Percentiles rank a stretch among this genome's conserved stretches.
Evolutionary conservation across 2,329 filamentous ascomycete genomes (phyloP).

Genomic region (Chrysoporthe cubensis): DNA sequence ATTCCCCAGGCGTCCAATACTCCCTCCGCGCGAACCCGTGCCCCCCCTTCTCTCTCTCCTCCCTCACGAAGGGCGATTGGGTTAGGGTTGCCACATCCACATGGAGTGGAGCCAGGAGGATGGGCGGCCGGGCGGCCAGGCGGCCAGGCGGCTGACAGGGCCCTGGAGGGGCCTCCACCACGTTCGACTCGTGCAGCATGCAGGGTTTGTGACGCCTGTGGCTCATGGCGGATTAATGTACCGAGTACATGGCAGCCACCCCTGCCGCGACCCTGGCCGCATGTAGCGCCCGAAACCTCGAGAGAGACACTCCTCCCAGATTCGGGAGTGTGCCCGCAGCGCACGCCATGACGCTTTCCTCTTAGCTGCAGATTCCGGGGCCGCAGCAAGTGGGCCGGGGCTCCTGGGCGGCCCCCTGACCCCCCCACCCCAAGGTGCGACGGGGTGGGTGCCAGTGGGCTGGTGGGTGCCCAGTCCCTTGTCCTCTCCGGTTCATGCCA

Average conservation of each 20-base stretch:
- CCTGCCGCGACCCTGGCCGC: constrained; percentile 9
- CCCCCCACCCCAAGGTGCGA: not conserved
- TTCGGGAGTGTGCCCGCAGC: constrained; percentile 25
- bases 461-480: constrained; percentile 3
- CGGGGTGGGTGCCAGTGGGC: constrained; percentile 8
- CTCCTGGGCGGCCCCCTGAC: not conserved
- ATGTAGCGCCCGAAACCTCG: constrained; percentile 17
- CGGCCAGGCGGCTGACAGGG: constrained; percentile 28
- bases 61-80: constrained; percentile 15
- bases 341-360: constrained; percentile 28
- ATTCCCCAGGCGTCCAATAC: too few relatives aligned
- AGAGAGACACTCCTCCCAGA: constrained; percentile 25
- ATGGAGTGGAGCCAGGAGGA: constrained; percentile 1
- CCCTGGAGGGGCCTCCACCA: constrained; percentile 21
- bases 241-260: constrained; percentile 21
- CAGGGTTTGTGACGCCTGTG: constrained; percentile 26
- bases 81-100: constrained; percentile 24
- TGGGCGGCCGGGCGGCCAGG: constrained; percentile 8
- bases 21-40: not conserved
- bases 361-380: constrained; percentile 30
- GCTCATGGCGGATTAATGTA: constrained; percentile 14
- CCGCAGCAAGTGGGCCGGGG: constrained; percentile 24
- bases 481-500: not conserved
- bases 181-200: constrained; percentile 29
- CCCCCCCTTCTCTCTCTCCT: not conserved